Conservation (phyloP, 1,284 basidiomycete genomes). For the Tylopilus orsonianus region DNA sequence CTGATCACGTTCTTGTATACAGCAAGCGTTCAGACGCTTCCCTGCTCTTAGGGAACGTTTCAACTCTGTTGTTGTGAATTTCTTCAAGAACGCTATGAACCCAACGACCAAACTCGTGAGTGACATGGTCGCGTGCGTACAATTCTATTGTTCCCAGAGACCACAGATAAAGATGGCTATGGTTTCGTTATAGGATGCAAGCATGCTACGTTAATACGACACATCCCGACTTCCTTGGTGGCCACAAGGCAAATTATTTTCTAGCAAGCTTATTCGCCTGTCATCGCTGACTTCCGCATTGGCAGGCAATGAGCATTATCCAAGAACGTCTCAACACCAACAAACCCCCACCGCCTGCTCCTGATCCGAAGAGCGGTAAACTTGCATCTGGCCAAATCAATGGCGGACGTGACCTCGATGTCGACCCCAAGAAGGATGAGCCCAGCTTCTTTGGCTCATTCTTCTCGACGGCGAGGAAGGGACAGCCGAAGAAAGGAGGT, state of each 20-base stretch:
- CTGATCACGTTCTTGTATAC: conserved; percentile 16
- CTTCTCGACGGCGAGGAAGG: conserved; percentile 79
- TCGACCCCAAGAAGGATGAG: conserved; percentile 86
- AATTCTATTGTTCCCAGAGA: background rate
- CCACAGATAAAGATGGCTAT: background rate
- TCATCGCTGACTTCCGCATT: conserved; percentile 8
- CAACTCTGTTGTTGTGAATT: conserved; percentile 92
- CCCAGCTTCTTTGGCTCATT: conserved; percentile 95
- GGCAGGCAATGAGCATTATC: conserved; percentile 86
- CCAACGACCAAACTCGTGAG: conserved; percentile 94
- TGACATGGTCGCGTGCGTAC: conserved; percentile 82
- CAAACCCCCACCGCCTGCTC: conserved; percentile 62
- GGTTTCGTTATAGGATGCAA: conserved; percentile 72
- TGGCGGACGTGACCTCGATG: conserved; percentile 92
- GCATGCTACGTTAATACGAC: conserved; percentile 99
- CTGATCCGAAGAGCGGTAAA: conserved; percentile 73
- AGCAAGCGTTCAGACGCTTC: conserved; percentile 95
- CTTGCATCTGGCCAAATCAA: conserved; percentile 67
- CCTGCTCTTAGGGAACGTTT: conserved; percentile 93
- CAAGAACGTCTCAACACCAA: conserved; percentile 80
- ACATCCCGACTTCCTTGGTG: conserved; percentile 96
- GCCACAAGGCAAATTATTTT: conserved; percentile 67
- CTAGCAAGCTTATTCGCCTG: background rate
- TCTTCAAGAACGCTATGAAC: conserved; percentile 91
- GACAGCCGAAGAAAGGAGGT: conserved; percentile 65